phyloP scores from a whole-genome alignment of 1,284 basidiomycete genomes.

The Golubevia sp. region DNA sequence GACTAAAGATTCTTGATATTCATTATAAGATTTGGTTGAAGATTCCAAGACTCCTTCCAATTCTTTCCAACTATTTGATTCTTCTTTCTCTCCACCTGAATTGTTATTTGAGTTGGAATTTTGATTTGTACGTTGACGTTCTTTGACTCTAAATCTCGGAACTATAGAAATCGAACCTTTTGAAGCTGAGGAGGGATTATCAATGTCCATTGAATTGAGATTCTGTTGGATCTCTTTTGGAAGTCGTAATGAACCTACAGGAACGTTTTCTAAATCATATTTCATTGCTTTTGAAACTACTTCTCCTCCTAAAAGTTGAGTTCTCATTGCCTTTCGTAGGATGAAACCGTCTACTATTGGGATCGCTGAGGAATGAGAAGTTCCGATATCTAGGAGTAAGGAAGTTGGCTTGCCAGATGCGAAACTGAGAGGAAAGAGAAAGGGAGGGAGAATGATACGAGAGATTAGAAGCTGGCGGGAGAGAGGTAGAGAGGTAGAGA shows the following conservation, averaged over 20 bases:
- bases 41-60: not conserved
- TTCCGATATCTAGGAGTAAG: conserved; percentile 51
- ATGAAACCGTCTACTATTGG: conserved; percentile 62
- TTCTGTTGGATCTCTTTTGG: not conserved
- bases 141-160: no score
- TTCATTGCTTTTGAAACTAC: conserved; percentile 48
- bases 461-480: conserved; percentile 32
- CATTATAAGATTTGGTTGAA: conserved; percentile 27
- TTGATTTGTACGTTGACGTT: no score
- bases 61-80: no score
- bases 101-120: no score
- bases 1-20: conserved; percentile 36
- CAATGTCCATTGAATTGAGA: not conserved
- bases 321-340: conserved; percentile 54
- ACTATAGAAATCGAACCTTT: not conserved
- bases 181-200: not conserved
- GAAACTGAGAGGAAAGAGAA: conserved; percentile 25
- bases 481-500: not conserved
- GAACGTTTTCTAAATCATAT: no score
- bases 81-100: no score
- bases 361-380: conserved; percentile 43
- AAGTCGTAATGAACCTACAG: no score
- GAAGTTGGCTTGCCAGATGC: conserved; percentile 52
- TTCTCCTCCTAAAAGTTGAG: conserved; percentile 47
- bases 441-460: conserved; percentile 50